These are phyloP conservation scores for Cordyceps cateniannulata DNA, from an alignment of 2,329 filamentous ascomycete species.

Conservation along the genomic window DNA sequence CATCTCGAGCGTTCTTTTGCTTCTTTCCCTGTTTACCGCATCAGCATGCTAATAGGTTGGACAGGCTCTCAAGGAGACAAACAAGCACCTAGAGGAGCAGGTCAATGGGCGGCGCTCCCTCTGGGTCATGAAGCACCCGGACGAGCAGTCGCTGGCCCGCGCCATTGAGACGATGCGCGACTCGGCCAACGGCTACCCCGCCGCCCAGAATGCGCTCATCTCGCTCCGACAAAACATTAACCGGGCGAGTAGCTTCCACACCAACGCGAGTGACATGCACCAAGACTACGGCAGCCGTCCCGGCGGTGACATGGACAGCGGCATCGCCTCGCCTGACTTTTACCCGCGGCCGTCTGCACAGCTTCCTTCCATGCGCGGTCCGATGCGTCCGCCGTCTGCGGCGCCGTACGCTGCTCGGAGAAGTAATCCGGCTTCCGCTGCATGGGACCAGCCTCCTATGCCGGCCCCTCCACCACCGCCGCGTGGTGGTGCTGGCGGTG, in stretches of 20 bases:
- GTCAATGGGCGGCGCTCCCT: slow-evolving; percentile 29
- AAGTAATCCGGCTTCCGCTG: neutral
- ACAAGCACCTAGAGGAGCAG: slow-evolving; percentile 30
- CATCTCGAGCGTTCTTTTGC: neutral
- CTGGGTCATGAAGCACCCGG: slow-evolving; percentile 29
- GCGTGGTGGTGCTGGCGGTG: neutral
- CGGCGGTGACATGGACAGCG: neutral
- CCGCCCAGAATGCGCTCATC: slow-evolving; percentile 22
- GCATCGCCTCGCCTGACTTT: neutral
- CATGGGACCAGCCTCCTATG: neutral
- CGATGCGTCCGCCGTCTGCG: neutral
- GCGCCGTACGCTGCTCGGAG: slow-evolving; percentile 3
- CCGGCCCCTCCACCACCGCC: neutral
- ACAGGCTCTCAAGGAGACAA: slow-evolving; percentile 27
- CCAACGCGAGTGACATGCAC: neutral
- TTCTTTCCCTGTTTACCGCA: no score
- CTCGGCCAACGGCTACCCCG: slow-evolving; percentile 23
- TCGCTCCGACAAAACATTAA: slow-evolving; percentile 18
- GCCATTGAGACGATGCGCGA: slow-evolving; percentile 27
- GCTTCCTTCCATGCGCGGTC: neutral
- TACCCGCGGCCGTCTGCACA: neutral
- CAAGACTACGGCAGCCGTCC: neutral
- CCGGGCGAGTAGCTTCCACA: neutral
- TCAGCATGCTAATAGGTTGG: neutral
- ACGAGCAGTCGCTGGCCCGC: slow-evolving; percentile 24